Evolutionary conservation across 2,329 filamentous ascomycete species (phyloP), one percentile per base, ranked within the genome.

Genomic region (Calonectria leucothoes): DNA sequence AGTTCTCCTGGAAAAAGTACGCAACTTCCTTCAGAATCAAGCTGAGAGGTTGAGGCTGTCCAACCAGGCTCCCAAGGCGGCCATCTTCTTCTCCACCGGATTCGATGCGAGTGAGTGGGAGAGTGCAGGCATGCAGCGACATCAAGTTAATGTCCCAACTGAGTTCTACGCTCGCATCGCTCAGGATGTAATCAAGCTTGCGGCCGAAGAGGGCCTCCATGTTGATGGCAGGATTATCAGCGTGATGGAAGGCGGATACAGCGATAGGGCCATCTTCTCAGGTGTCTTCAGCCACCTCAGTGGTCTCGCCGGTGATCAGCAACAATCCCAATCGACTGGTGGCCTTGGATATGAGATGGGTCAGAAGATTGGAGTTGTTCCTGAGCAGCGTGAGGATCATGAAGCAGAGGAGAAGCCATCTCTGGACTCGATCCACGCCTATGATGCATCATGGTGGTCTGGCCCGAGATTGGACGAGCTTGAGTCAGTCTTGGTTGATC

Each of bases 51-150:
- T 97, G 35, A 88, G 87, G 12, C 86, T 87, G 23, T 86, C 89
- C 65, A 90, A 91, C 48, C 89, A 92, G 39, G 86, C 87, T 29
- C 94, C 95, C 5, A 96, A 93, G 80, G 94, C 94, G 2, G 96
- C 95, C 39, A 95, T 99, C 57, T 99, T 99, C 85, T 86, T 99
- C 64, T 98, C 96, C 57, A 96, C 97, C 2, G 97, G 97, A 0
- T 99, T 99, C 77, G 97, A 99, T 85, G 97, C 97, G 4, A 98
- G 96, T 81, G 95, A 99, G 82, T 97, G 94, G 92, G 97, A 99
- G 83, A 93, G 94, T 23, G 88, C 91, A 5, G 95, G 95, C 4
- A 99, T 99, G 97, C 97, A 99, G 84, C 91, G 97, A 59, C 97
- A 99, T 84, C 93, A 94, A 71, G 96, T 98, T 80, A 98, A 98